phyloP scores from a whole-genome alignment of 331 rosid genomes.

The Acacia concinna region DNA sequence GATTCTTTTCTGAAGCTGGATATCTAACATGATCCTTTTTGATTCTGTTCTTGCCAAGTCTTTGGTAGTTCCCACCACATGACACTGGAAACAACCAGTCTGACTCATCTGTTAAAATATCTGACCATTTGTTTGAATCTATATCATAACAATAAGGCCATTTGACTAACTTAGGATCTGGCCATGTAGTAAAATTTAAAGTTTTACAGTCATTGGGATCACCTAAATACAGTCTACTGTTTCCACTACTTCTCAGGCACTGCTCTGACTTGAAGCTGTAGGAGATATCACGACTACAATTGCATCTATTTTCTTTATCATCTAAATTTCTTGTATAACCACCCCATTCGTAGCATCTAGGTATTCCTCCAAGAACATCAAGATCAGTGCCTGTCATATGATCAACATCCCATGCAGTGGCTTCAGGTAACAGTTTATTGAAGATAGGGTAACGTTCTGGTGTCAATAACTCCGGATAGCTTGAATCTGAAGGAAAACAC shows the following conservation, averaged over 20 bases:
- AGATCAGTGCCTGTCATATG: constrained; percentile 36
- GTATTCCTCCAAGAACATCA: constrained; percentile 35
- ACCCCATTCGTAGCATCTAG: constrained; percentile 40
- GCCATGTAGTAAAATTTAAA: constrained; percentile 17
- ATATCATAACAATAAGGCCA: constrained; percentile 27
- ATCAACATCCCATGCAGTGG: constrained; percentile 41
- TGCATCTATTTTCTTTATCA: constrained; percentile 40
- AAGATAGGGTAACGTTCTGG: constrained; percentile 38
- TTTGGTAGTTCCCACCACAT: constrained; percentile 34
- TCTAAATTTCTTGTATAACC: constrained; percentile 25
- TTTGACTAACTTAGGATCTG: constrained; percentile 28
- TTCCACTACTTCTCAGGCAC: constrained; percentile 38
- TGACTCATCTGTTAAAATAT: constrained; percentile 41
- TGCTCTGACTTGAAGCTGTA: constrained; percentile 38
- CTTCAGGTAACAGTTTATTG: constrained; percentile 38
- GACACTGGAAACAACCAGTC: constrained; percentile 37
- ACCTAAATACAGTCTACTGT: constrained; percentile 38
- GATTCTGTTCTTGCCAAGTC: constrained; percentile 30
- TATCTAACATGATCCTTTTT: constrained; percentile 32
- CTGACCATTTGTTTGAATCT: constrained; percentile 34
- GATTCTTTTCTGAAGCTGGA: constrained; percentile 36
- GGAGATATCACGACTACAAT: constrained; percentile 34
- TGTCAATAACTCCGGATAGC: constrained; percentile 33
- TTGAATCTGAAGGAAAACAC: constrained; percentile 32
- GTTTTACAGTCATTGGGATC: constrained; percentile 36